Evolutionary conservation across 495 filamentous ascomycete genomes (phyloP).

Genomic region (Penicillium ucsense): DNA sequence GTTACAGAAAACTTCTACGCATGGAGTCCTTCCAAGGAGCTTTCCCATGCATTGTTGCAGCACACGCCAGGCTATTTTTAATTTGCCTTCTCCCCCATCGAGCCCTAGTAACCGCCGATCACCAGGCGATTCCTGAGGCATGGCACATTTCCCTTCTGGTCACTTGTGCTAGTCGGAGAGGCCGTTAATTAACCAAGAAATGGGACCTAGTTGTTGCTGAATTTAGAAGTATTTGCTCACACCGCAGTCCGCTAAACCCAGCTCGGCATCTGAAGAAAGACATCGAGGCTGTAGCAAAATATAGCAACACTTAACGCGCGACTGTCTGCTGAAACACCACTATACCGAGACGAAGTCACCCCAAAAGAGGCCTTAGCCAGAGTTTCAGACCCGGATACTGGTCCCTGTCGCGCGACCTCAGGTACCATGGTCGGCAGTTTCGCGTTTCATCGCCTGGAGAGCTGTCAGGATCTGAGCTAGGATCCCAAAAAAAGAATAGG

Average conservation of each 20-base stretch:
- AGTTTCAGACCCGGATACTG: constrained; percentile 12
- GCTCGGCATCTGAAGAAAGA: constrained; percentile 23
- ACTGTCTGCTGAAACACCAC: constrained; percentile 33
- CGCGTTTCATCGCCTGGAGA: constrained; percentile 23
- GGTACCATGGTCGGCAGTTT: constrained; percentile 23
- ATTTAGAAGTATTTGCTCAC: constrained; percentile 25
- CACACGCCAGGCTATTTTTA: constrained; percentile 20
- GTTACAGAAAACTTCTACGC: background rate
- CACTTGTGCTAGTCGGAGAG: constrained; percentile 1
- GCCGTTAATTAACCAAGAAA: constrained; percentile 19
- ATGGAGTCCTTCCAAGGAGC: background rate
- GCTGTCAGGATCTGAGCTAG: constrained; percentile 17
- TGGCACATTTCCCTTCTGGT: constrained; percentile 2
- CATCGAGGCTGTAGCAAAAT: constrained; percentile 28
- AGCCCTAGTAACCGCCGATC: constrained; percentile 11
- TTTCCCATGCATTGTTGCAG: constrained; percentile 4
- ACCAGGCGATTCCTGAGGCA: constrained; percentile 16
- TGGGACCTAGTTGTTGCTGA: constrained; percentile 28
- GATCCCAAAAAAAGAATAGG: constrained; percentile 23
- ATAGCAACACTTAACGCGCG: constrained; percentile 39
- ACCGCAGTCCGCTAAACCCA: constrained; percentile 20
- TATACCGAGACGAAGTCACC: constrained; percentile 7
- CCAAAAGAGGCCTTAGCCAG: background rate
- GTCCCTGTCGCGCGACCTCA: constrained; percentile 18
- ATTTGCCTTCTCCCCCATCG: background rate